Percentiles rank a stretch among this genome's conserved stretches.
phyloP scores from a whole-genome alignment of 2,329 filamentous ascomycete species.

The Talaromyces sp. region DNA sequence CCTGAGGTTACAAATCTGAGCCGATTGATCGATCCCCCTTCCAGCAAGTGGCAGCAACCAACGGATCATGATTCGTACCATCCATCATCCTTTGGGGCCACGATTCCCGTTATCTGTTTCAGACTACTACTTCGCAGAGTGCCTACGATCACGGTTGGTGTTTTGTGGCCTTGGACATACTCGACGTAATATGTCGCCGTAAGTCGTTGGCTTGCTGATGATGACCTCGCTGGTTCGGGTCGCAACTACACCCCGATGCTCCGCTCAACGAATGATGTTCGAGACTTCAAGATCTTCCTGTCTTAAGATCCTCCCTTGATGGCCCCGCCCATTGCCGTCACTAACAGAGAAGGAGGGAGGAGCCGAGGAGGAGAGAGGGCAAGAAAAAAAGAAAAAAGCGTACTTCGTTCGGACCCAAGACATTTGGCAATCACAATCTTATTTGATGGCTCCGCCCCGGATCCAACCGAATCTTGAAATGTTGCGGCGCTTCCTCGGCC shows the following conservation, averaged over 20 bases:
- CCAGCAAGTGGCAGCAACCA: neutral
- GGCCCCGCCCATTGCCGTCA: conserved; percentile 8
- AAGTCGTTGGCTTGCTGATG: neutral
- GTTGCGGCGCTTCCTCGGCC: conserved; percentile 10
- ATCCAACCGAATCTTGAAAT: conserved; percentile 7
- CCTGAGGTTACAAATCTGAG: neutral
- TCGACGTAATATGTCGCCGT: neutral
- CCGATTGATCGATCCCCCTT: neutral
- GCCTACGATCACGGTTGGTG: neutral
- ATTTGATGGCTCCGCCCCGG: conserved; percentile 9
- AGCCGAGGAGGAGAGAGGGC: neutral
- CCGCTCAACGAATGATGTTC: neutral
- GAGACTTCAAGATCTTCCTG: neutral
- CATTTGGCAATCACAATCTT: conserved; percentile 7
- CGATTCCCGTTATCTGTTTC: neutral
- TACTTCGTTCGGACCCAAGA: neutral
- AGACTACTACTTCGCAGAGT: neutral
- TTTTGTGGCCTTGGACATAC: neutral
- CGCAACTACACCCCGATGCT: conserved; percentile 2
- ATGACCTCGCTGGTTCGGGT: neutral
- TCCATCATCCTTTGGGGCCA: neutral
- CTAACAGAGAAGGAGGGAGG: neutral
- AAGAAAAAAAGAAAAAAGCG: neutral
- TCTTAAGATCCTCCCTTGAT: conserved; percentile 4
- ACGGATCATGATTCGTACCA: neutral